Percentiles rank a stretch among this genome's conserved stretches.
These are phyloP conservation scores for Schizosaccharomyces octosporus DNA, from an alignment of 805 yeast genomes.

Conservation along the genomic window DNA sequence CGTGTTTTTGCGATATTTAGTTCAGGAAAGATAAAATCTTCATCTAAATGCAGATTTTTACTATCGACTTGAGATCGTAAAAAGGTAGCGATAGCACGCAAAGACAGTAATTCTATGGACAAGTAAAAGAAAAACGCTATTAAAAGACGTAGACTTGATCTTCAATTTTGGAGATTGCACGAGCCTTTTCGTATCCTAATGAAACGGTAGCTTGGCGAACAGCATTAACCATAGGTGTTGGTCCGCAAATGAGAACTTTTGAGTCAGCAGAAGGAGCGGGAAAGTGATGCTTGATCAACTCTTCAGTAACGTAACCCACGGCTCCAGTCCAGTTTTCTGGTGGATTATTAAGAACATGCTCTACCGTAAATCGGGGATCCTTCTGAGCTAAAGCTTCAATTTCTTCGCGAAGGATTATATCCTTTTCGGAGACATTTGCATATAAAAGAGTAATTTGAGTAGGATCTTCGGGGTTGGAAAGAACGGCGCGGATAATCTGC, in stretches of 20 bases:
- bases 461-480: conserved; percentile 47
- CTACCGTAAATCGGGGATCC: conserved; percentile 26
- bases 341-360: conserved; percentile 49
- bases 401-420: conserved; percentile 59
- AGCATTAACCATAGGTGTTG: conserved; percentile 74
- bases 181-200: conserved; percentile 62
- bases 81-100: background rate
- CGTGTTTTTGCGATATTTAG: too few species aligned
- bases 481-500: conserved; percentile 64
- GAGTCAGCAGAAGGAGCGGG: conserved; percentile 36
- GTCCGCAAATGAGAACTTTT: conserved; percentile 65
- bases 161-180: conserved; percentile 68
- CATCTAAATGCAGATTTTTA: too few species aligned
- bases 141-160: conserved; percentile 78
- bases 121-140: conserved; percentile 1
- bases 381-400: conserved; percentile 37
- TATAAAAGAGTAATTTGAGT: conserved; percentile 54
- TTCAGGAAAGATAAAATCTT: too few species aligned
- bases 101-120: background rate
- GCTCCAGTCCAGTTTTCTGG: conserved; percentile 56
- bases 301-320: conserved; percentile 45
- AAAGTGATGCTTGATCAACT: conserved; percentile 35
- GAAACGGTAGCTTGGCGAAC: conserved; percentile 51
- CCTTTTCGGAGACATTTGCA: conserved; percentile 60
- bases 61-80: too few species aligned